Conservation (phyloP, 371 early-diverging fungal species). For the Mortierella sp. region DNA sequence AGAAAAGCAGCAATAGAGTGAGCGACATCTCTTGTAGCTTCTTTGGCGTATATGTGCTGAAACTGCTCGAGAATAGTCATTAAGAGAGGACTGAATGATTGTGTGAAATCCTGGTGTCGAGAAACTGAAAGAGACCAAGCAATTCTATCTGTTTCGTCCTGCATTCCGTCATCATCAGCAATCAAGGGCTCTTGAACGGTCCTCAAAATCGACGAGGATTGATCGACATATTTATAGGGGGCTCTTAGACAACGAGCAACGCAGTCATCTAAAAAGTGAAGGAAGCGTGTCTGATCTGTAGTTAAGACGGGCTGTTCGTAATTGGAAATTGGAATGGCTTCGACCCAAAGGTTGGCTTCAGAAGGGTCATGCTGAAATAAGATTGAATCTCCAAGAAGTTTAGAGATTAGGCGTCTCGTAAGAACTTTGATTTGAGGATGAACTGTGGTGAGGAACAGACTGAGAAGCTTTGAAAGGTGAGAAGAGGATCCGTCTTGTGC, state of each 20-base stretch:
- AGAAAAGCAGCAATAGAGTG: slow-evolving; percentile 57
- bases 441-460: slow-evolving; percentile 67
- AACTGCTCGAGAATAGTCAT: slow-evolving; percentile 66
- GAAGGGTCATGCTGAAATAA: slow-evolving; percentile 74
- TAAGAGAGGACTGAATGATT: slow-evolving; percentile 71
- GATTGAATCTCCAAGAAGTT: slow-evolving; percentile 70
- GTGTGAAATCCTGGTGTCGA: slow-evolving; percentile 37
- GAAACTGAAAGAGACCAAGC: slow-evolving; percentile 23
- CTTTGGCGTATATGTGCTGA: slow-evolving; percentile 62
- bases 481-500: slow-evolving; percentile 62
- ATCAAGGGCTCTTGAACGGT: slow-evolving; percentile 29
- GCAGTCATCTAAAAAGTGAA: slow-evolving; percentile 78
- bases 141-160: slow-evolving; percentile 22
- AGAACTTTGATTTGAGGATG: slow-evolving; percentile 64
- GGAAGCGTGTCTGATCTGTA: slow-evolving; percentile 58
- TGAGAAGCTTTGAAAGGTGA: slow-evolving; percentile 70
- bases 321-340: slow-evolving; percentile 63
- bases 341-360: slow-evolving; percentile 74
- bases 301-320: slow-evolving; percentile 44
- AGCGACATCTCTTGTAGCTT: slow-evolving; percentile 23
- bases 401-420: slow-evolving; percentile 62
- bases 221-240: slow-evolving; percentile 77
- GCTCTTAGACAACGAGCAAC: slow-evolving; percentile 67
- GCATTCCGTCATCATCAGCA: slow-evolving; percentile 9
- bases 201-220: slow-evolving; percentile 58